Evolutionary conservation across 2,329 filamentous ascomycete species (phyloP), one percentile per base, ranked within the genome.

Genomic region (Scedosporium apiospermum): DNA sequence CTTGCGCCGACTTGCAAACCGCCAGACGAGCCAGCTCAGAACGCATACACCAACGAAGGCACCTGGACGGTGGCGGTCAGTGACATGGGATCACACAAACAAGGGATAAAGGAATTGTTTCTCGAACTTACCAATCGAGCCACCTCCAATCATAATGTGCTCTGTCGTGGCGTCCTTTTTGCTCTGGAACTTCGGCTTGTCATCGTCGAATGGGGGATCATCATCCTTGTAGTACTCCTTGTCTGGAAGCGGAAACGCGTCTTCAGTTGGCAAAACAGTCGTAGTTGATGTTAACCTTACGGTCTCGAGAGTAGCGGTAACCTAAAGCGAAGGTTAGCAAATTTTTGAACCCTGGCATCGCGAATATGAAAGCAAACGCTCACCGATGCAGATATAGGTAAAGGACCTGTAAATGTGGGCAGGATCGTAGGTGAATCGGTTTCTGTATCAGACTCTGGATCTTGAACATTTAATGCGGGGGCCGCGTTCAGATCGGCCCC

Each of bases 11-110:
- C 62, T 62, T 42, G 62, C 66, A 38, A 55, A 70, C n/a, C 76
- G 73, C 71, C 75, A 80, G 4, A 77, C 68, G 26, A 81, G 70
- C 78, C 78, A 82, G 6, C 67, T 67, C 26, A 81, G 63, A 64
- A 80, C 77, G 61, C 74, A 77, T 7, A 79, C 64, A 30, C 79
- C 67, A 21, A 82, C 75, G 59, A 80, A 78, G 5, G 72, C 74
- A 30, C 76, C 80, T 61, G 21, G 12, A 2, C 14, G 18, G 18
- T 42, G 30, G 23, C 6, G 34, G 30, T 61, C 21, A 61, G 49
- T 7, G 18, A n/a, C 16, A n/a, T n/a, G 7, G 4, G 23, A n/a
- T 4, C 2, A 10, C 16, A 42, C 9, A 12, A 9, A 58, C 30
- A n/a, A 16, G 30, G 16, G 16, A 10, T 6, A 18, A 30, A n/a